These are phyloP conservation scores for Lophiotrema nucula DNA, from an alignment of 495 filamentous ascomycete genomes.

Conservation along the genomic window DNA sequence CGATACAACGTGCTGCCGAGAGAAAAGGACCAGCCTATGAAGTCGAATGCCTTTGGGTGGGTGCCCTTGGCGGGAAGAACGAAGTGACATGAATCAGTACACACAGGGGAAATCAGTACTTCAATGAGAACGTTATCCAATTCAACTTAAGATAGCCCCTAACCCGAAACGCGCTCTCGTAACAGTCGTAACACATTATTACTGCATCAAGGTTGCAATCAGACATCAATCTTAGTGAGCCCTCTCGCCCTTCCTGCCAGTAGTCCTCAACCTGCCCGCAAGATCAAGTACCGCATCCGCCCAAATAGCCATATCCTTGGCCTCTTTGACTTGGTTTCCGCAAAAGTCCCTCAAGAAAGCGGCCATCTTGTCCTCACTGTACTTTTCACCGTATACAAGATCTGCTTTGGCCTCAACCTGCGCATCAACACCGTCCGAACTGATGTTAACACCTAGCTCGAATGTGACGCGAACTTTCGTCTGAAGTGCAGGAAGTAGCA, in stretches of 20 bases:
- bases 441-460: constrained; percentile 50
- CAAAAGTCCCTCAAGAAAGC: constrained; percentile 57
- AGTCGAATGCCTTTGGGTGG: too few relatives aligned
- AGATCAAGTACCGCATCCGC: constrained; percentile 56
- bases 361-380: constrained; percentile 61
- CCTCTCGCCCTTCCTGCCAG: constrained; percentile 50
- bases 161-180: too few relatives aligned
- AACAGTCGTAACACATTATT: too few relatives aligned
- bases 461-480: constrained; percentile 62
- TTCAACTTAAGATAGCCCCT: too few relatives aligned
- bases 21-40: too few relatives aligned
- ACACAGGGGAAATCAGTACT: too few relatives aligned
- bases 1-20: too few relatives aligned
- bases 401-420: constrained; percentile 44
- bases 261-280: constrained; percentile 53
- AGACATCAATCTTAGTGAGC: background rate
- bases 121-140: too few relatives aligned
- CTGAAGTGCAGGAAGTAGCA: constrained; percentile 58
- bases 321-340: constrained; percentile 42
- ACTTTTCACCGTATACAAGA: constrained; percentile 67
- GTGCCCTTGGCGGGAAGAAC: too few relatives aligned
- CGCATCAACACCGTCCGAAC: constrained; percentile 38
- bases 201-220: too few relatives aligned
- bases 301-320: constrained; percentile 49
- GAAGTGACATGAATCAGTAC: too few relatives aligned